Conservation (phyloP, 768 basidiomycete genomes). For the Leccinellum albellum region DNA sequence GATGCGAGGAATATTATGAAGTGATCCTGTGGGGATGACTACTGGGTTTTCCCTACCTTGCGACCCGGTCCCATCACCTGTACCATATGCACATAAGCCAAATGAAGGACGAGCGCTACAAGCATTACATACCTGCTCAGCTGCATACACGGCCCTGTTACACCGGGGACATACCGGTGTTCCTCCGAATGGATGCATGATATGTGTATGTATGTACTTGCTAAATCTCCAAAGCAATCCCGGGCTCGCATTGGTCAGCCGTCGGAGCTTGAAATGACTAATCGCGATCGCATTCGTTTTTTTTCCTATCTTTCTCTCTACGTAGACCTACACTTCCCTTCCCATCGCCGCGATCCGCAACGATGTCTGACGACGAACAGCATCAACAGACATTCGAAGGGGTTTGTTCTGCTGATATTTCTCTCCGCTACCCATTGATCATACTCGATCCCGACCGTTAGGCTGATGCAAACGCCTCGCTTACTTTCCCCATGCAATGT, state of each 20-base stretch:
- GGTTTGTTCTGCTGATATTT: not conserved
- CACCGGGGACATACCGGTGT: constrained; percentile 73
- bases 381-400: not conserved
- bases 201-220: constrained; percentile 15
- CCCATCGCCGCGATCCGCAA: constrained; percentile 24
- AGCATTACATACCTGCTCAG: constrained; percentile 64
- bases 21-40: not conserved
- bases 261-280: constrained; percentile 41
- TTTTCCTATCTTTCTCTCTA: constrained; percentile 17
- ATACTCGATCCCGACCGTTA: constrained; percentile 29
- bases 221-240: too few species aligned
- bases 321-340: constrained; percentile 21
- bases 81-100: constrained; percentile 9
- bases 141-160: constrained; percentile 75
- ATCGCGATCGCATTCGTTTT: constrained; percentile 28
- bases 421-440: constrained; percentile 6
- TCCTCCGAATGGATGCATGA: constrained; percentile 72
- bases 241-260: too few species aligned
- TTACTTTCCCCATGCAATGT: constrained; percentile 88
- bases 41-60: constrained; percentile 51
- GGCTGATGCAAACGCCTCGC: constrained; percentile 72
- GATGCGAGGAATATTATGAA: not conserved
- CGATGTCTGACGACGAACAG: constrained; percentile 50
- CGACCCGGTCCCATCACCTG: constrained; percentile 85
- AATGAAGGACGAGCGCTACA: not conserved